Conservation (phyloP, 2,329 filamentous ascomycete species). For the Orbilia quercus region DNA sequence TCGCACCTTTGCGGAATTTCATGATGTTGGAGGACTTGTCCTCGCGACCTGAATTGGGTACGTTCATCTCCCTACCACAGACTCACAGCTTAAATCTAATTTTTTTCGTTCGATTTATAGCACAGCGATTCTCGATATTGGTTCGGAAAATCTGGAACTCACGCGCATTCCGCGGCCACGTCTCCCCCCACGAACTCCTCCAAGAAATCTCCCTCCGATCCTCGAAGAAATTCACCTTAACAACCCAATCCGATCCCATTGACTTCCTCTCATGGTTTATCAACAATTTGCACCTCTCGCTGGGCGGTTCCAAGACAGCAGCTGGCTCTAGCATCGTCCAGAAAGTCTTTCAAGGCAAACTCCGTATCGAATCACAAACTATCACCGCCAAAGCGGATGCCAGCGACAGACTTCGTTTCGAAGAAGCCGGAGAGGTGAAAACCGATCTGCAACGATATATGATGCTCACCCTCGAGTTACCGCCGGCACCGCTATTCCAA, state of each 20-base stretch:
- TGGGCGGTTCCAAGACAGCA: constrained; percentile 89
- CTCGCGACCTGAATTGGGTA: constrained; percentile 80
- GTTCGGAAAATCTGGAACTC: constrained; percentile 99
- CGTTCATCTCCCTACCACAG: not conserved
- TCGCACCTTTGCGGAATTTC: constrained; percentile 87
- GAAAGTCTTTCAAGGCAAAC: constrained; percentile 88
- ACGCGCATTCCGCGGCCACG: constrained; percentile 93
- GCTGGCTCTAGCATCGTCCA: constrained; percentile 88
- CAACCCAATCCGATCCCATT: constrained; percentile 90
- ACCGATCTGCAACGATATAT: constrained; percentile 83
- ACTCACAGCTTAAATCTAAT: not conserved
- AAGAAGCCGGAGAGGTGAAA: constrained; percentile 85
- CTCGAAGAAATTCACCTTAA: constrained; percentile 91
- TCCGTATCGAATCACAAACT: constrained; percentile 91
- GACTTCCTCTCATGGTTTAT: constrained; percentile 98
- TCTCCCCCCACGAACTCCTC: constrained; percentile 94
- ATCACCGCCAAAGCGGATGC: constrained; percentile 92
- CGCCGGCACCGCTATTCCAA: constrained; percentile 91
- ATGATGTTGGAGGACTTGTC: constrained; percentile 87
- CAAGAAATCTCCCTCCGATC: constrained; percentile 92
- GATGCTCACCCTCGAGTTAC: constrained; percentile 91
- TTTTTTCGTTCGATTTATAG: constrained; percentile 11
- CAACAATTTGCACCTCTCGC: constrained; percentile 90
- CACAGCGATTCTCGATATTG: constrained; percentile 82
- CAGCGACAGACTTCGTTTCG: constrained; percentile 88